A percentile compares a stretch with the other conserved stretches of the same genome.
These are phyloP conservation scores for Talaromyces nanjingensis DNA, from an alignment of 495 filamentous ascomycete genomes.

Conservation along the genomic window DNA sequence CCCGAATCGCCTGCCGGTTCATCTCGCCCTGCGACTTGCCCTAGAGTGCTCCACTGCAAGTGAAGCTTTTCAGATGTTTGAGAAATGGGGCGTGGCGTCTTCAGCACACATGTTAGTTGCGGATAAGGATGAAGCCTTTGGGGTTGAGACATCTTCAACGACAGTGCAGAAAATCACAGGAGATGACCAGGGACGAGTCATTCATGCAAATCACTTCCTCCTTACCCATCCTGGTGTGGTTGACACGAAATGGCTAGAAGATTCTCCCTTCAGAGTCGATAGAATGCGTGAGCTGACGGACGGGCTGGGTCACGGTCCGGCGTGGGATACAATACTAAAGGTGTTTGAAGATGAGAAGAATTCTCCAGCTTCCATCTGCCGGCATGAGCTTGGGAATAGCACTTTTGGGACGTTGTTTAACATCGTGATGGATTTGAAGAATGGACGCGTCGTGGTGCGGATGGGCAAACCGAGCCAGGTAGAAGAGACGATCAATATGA, in stretches of 20 bases:
- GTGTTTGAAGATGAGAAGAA: conserved; percentile 8
- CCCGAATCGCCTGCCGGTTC: conserved; percentile 48
- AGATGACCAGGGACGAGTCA: conserved; percentile 26
- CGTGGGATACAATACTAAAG: neutral
- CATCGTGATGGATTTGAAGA: conserved; percentile 5
- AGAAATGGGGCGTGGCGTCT: conserved; percentile 48
- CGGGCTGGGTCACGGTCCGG: neutral
- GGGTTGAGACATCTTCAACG: conserved; percentile 42
- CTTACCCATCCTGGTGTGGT: neutral
- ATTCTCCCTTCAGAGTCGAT: neutral
- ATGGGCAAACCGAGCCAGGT: neutral
- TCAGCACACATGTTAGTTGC: conserved; percentile 56
- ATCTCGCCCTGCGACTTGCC: conserved; percentile 53
- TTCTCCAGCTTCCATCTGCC: conserved; percentile 2
- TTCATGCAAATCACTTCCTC: conserved; percentile 57
- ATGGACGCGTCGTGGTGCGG: neutral
- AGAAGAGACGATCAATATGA: neutral
- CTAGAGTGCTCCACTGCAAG: conserved; percentile 48
- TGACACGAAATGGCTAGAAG: neutral
- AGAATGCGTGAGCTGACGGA: neutral
- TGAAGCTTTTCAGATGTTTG: conserved; percentile 42
- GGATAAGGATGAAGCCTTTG: conserved; percentile 53
- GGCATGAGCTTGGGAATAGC: neutral
- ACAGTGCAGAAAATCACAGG: conserved; percentile 17
- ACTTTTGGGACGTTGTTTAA: conserved; percentile 6